These are phyloP conservation scores for Melastoma candidum DNA, from an alignment of 441 rosid genomes.

Conservation along the genomic window DNA sequence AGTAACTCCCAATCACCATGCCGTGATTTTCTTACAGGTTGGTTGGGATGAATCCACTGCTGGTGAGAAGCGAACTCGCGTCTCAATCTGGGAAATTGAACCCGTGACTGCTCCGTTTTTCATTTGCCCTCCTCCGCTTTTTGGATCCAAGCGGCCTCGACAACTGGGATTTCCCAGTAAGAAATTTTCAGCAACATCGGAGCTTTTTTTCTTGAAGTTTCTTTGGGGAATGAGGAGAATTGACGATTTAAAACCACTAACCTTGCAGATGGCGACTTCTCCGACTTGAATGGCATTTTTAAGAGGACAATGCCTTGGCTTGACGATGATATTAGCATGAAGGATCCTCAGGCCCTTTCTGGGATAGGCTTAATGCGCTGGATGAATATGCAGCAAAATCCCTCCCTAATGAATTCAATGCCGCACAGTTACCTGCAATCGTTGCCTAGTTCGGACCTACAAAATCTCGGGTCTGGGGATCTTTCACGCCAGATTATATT, in stretches of 20 bases:
- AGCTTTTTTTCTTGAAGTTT: too few relatives aligned
- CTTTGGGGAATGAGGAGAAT: too few relatives aligned
- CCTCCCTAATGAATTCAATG: constrained; percentile 39
- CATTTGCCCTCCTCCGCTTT: constrained; percentile 88
- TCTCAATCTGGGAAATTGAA: constrained; percentile 95
- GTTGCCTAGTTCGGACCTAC: constrained; percentile 36
- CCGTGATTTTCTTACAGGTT: constrained; percentile 34
- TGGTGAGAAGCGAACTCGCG: constrained; percentile 77
- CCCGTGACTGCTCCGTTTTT: constrained; percentile 91
- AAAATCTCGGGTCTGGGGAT: constrained; percentile 37
- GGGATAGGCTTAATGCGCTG: constrained; percentile 58
- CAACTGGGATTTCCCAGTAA: constrained; percentile 82
- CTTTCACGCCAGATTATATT: constrained; percentile 47
- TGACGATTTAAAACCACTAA: too few relatives aligned
- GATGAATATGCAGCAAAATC: constrained; percentile 70
- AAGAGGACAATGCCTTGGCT: constrained; percentile 65
- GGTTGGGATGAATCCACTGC: constrained; percentile 99
- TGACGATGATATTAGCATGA: constrained; percentile 46
- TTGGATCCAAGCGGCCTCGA: constrained; percentile 67
- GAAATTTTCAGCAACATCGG: too few relatives aligned
- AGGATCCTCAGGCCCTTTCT: constrained; percentile 41
- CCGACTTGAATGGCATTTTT: constrained; percentile 43
- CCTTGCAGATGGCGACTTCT: constrained; percentile 44
- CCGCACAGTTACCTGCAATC: constrained; percentile 44
- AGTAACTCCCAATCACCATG: not conserved